Conservation (phyloP, 345 rosid species). For the Eucalyptus cloeziana region DNA sequence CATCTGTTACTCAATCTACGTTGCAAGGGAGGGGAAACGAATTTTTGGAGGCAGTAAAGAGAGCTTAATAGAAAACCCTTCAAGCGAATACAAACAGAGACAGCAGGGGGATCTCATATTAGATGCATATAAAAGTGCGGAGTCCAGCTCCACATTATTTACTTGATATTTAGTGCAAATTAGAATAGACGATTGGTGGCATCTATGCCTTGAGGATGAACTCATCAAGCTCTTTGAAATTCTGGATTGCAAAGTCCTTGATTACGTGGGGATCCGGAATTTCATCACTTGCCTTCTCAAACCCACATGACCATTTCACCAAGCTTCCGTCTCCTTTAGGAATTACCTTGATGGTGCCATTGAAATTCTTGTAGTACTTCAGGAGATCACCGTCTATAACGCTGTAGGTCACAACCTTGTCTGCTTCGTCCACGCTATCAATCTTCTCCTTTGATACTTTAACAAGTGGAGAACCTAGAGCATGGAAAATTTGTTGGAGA, state of each 20-base stretch:
- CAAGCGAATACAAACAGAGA: not conserved
- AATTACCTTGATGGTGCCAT: constrained; percentile 25
- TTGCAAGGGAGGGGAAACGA: not conserved
- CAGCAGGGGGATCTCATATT: not conserved
- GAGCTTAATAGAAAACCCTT: not conserved
- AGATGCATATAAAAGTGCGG: not conserved
- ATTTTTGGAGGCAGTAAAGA: not conserved
- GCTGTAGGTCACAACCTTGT: constrained; percentile 36
- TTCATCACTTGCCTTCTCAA: constrained; percentile 61
- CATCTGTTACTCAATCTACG: not conserved
- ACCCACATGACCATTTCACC: constrained; percentile 71
- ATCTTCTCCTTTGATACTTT: constrained; percentile 66
- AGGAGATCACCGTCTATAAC: constrained; percentile 70
- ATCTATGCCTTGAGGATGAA: constrained; percentile 22
- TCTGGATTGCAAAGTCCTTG: constrained; percentile 66
- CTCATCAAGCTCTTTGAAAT: constrained; percentile 72
- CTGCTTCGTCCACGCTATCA: constrained; percentile 50
- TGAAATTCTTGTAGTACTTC: constrained; percentile 69
- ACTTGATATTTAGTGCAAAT: not conserved
- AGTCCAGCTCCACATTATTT: not conserved
- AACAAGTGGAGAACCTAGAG: constrained; percentile 56
- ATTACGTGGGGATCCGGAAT: constrained; percentile 55
- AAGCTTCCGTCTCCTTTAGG: constrained; percentile 63
- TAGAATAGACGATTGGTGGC: too few relatives aligned
- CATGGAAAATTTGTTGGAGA: not conserved